Evolutionary conservation across 805 yeast species (phyloP), one percentile per base, ranked within the genome.

Genomic region (Metschnikowia koreensis): DNA sequence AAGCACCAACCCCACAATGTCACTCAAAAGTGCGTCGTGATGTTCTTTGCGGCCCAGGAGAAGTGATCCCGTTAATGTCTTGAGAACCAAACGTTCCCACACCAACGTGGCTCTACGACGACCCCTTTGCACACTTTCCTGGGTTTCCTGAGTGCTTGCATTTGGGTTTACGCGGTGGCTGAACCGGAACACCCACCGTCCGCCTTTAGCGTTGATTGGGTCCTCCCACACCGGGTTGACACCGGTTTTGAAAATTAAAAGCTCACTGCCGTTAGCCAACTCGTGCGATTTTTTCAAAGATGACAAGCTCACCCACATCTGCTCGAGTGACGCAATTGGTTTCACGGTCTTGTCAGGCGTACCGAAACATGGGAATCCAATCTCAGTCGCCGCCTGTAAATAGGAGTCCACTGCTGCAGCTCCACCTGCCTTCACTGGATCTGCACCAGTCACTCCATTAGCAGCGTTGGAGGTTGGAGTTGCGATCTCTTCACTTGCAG

Each of bases 141-240:
- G 59, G 15, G 51, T 52, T n/a, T 60, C 60, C 26, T 50, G 50
- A 38, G 48, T 54, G 33, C 37, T 29, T 3, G 53, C 48, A 45
- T 51, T 57, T 40, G 57, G 60, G 44, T 55, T 57, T 16, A 56
- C 50, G 4, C 74, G 63, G 40, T 80, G 67, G 59, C 69, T 65
- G 58, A 81, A 75, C 55, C 83, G 70, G 57, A 82, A 77, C 16
- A 80, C 75, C 86, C 86, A 83, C 58, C 86, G 69, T 1, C 89
- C 88, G 37, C 88, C 88, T 47, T 73, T 69, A 53, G 76, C 66
- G 61, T 83, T 83, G 46, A 75, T 69, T 8, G 84, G 83, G 61
- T 84, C 87, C 61, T 83, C 87, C 87, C 89, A 83, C 45, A 81
- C 79, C 10, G 89, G 89, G 56, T 79, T 78, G 37, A 82, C 74